phyloP scores from a whole-genome alignment of 805 yeast genomes.

The Barnettozyma siamensis region DNA sequence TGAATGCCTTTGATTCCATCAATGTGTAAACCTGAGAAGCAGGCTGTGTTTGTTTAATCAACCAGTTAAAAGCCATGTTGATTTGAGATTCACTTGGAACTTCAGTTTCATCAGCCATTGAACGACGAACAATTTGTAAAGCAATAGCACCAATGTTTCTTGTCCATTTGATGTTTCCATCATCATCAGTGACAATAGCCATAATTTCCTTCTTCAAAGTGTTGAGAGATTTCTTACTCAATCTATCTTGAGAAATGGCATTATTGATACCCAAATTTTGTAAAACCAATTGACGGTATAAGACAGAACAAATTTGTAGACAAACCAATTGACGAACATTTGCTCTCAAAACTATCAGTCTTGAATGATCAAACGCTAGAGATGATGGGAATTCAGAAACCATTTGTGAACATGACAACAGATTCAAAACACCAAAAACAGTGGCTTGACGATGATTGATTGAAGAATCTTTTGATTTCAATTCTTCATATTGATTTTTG shows the following conservation, averaged over 20 bases:
- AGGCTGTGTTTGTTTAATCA: slow-evolving; percentile 83
- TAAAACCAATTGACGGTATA: slow-evolving; percentile 63
- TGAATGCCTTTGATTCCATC: slow-evolving; percentile 62
- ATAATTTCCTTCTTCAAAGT: slow-evolving; percentile 62
- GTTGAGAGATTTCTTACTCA: slow-evolving; percentile 33
- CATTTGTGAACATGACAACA: slow-evolving; percentile 75
- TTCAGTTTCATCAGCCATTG: slow-evolving; percentile 24
- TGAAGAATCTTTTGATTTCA: slow-evolving; percentile 11
- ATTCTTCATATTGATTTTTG: slow-evolving; percentile 12
- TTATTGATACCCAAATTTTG: slow-evolving; percentile 11
- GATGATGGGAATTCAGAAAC: slow-evolving; percentile 78
- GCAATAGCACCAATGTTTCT: slow-evolving; percentile 69
- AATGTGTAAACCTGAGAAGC: slow-evolving; percentile 67
- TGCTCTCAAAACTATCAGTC: slow-evolving; percentile 72
- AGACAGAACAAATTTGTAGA: slow-evolving; percentile 62
- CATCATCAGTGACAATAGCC: slow-evolving; percentile 77
- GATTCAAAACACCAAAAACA: slow-evolving; percentile 50
- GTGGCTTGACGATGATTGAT: slow-evolving; percentile 34
- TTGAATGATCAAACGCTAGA: slow-evolving; percentile 76
- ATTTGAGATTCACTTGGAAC: slow-evolving; percentile 24
- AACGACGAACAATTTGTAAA: slow-evolving; percentile 51
- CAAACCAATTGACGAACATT: slow-evolving; percentile 84
- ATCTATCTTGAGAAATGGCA: slow-evolving; percentile 25
- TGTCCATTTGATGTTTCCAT: slow-evolving; percentile 89
- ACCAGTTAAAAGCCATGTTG: slow-evolving; percentile 70